Evolutionary conservation across 2,329 filamentous ascomycete species (phyloP), one percentile per base, ranked within the genome.

Genomic region (Apiospora hydei): DNA sequence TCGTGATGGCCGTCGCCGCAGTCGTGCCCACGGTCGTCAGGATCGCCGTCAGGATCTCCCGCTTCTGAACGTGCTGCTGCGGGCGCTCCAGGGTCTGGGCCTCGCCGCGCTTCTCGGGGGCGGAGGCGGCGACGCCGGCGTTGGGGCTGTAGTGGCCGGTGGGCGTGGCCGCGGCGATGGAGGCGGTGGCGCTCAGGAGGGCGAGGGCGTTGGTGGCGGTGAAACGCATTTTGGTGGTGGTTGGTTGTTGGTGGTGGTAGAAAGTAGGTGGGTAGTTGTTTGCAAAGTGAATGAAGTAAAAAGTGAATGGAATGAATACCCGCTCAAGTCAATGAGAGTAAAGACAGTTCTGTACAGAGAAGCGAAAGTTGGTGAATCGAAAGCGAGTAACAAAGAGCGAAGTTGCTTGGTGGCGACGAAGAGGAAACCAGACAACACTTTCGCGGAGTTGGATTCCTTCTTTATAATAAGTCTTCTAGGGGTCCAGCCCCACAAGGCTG

Each of bases 181-280:
- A 41, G 21, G 30, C 57, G 34, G 68, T 26, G 68, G 68, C 68
- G 68, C 68, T 57, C 10, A 69, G 30, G 46, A 69, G 10, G 68
- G 46, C 26, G 47, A 69, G 34, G 47, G n/a, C 34, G 47, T 44
- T 69, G 68, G 44, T 26, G 68, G 68, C n/a, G 47, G 68, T 47
- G 68, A 69, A 69, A 53, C 68, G 68, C 68, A 69, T 69, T 8
- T 51, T 69, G 68, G 7, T 26, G 47, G 30, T 69, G 4, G 66
- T 38, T 1, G 34, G 34, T 38, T 26, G 18, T 13, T 34, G 26
- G 30, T 46, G 34, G 41, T 30, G n/a, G 14, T 30, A 21, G 10
- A 24, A 21, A 30, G 41, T 49, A 24, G 24, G 34, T 8, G 7
- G 34, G 34, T 6, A 4, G 3, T 34, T 30, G 24, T 16, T 34